Base-by-base conservation (phyloP, 169 alveolate species). In the Eimeria tenella region DNA sequence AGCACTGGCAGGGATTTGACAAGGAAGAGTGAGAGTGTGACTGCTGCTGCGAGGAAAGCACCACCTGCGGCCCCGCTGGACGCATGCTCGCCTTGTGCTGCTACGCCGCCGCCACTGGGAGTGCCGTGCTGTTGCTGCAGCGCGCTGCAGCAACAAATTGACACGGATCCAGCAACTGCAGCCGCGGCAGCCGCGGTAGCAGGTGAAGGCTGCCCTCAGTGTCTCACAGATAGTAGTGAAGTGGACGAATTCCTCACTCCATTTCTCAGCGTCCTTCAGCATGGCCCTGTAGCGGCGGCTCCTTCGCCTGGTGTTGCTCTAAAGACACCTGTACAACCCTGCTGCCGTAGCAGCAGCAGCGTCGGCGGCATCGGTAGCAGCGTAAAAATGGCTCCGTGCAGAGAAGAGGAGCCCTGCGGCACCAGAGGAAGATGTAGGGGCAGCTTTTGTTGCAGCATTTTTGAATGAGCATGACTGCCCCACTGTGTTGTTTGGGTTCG, bases 221-320 rank as follows among this genome's bases (percentile, higher is more conserved):
- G 87, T 17, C 50, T 79, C 55, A 19, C 56, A 52, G 87, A 79
- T 17, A 50, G 87, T 68, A 52, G 70, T 68, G 87, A 79, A 53
- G 87, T 79, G 9, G 87, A 79, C 21, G 87, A 79, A 50, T 79
- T 79, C 87, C 87, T 79, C 53, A 79, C 87, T 2, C 87, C 87
- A 8, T 79, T 68, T 13, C 87, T 79, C 8, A 52, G 71, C 70
- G 70, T 79, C 87, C 87, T 79, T 0, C 68, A 52, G 70, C 87
- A 79, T 53, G 49, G 50, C 11, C 11, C 87, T 79, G 58, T 53
- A 7, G 68, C 87, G 5, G 87, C 70, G 19, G 42, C 87, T 7
- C 31, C 71, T 79, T 50, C 70, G 9, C 19, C 87, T 17, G 68
- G 5, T 79, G 70, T 42, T 7, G 50, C 70, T n/a, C n/a, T 23